These are phyloP conservation scores for Alternaria dauci DNA, from an alignment of 2,329 filamentous ascomycete genomes.

Conservation along the genomic window DNA sequence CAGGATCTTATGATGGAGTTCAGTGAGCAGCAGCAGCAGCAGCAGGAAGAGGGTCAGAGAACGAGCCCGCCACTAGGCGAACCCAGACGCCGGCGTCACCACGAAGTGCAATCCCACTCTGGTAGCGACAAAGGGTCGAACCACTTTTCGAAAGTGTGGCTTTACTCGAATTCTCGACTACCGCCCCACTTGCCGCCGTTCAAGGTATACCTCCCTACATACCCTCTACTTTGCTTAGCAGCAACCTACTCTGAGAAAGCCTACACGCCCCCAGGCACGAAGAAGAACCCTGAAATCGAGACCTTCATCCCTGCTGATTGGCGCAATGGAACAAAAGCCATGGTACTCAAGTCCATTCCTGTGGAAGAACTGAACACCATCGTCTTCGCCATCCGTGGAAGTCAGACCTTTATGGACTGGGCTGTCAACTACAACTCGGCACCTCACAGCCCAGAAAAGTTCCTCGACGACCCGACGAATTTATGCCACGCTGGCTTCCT, in stretches of 20 bases:
- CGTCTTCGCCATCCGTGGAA: slow-evolving; percentile 84
- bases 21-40: slow-evolving; percentile 21
- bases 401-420: slow-evolving; percentile 84
- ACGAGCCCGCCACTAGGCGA: slow-evolving; percentile 28
- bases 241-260: slow-evolving; percentile 79
- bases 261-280: slow-evolving; percentile 66
- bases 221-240: slow-evolving; percentile 78
- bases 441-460: slow-evolving; percentile 70
- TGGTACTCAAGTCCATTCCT: slow-evolving; percentile 82
- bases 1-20: slow-evolving; percentile 57
- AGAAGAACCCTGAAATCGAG: slow-evolving; percentile 68
- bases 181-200: slow-evolving; percentile 73
- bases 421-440: slow-evolving; percentile 78
- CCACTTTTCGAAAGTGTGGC: slow-evolving; percentile 75
- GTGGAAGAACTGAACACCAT: slow-evolving; percentile 81
- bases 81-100: slow-evolving; percentile 21
- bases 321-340: slow-evolving; percentile 79
- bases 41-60: slow-evolving; percentile 21
- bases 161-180: slow-evolving; percentile 79
- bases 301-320: slow-evolving; percentile 76
- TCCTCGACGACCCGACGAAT: slow-evolving; percentile 80
- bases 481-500: slow-evolving; percentile 84
- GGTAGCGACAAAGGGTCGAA: slow-evolving; percentile 39
- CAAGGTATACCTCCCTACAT: slow-evolving; percentile 77
- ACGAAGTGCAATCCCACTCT: slow-evolving; percentile 25